phyloP scores from a whole-genome alignment of 2,329 filamentous ascomycete species.

The Amauroascus verrucosus region DNA sequence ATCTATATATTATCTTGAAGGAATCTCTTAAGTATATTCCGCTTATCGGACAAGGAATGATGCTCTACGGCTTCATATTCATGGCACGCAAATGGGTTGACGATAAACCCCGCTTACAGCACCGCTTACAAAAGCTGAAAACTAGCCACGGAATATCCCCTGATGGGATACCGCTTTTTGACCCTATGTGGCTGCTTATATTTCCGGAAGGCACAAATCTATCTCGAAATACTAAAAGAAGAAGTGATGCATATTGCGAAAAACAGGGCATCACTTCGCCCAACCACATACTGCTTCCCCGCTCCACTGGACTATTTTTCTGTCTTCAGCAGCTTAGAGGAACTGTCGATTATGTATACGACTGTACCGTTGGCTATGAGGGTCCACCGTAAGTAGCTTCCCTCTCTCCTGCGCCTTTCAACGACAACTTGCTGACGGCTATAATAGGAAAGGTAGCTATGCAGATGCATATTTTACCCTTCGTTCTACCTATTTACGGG shows the following conservation, averaged over 20 bases:
- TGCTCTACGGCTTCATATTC: constrained; percentile 59
- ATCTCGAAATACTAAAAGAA: constrained; percentile 45
- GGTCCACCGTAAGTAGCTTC: constrained; percentile 65
- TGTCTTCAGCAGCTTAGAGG: constrained; percentile 49
- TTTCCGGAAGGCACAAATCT: constrained; percentile 58
- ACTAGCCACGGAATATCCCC: constrained; percentile 41
- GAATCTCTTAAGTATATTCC: constrained; percentile 55
- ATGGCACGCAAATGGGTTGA: constrained; percentile 53
- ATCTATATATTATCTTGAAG: constrained; percentile 57
- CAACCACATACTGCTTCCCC: constrained; percentile 50
- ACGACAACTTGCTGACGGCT: constrained; percentile 2
- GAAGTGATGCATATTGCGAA: constrained; percentile 47
- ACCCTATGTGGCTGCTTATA: constrained; percentile 58
- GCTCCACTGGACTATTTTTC: constrained; percentile 52
- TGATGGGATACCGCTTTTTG: constrained; percentile 36
- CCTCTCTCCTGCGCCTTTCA: not conserved
- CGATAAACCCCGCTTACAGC: constrained; percentile 50
- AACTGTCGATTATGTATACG: constrained; percentile 55
- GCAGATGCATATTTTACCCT: constrained; percentile 89
- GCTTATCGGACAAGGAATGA: constrained; percentile 52
- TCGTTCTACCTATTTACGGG: constrained; percentile 76
- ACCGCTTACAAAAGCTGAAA: constrained; percentile 48
- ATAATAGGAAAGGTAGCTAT: constrained; percentile 58
- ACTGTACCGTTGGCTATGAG: constrained; percentile 90
- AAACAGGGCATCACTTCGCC: constrained; percentile 49